These are phyloP conservation scores for Phylloporus sp. DNA, from an alignment of 768 basidiomycete genomes.

Conservation along the genomic window DNA sequence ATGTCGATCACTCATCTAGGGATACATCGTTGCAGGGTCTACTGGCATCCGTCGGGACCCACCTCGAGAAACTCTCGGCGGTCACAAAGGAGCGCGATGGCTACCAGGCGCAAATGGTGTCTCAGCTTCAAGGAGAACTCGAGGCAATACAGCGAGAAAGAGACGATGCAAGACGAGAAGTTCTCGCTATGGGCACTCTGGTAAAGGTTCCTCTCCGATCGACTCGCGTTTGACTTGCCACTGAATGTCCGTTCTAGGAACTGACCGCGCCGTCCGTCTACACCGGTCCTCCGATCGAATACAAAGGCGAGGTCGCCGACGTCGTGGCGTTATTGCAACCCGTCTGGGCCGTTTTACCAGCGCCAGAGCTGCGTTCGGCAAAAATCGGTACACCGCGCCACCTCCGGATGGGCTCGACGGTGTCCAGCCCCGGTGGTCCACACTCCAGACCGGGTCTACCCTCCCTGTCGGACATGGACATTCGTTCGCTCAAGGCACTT, in stretches of 20 bases:
- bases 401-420: constrained; percentile 47
- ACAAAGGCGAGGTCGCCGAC: constrained; percentile 45
- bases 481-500: constrained; percentile 78
- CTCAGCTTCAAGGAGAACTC: constrained; percentile 53
- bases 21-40: constrained; percentile 50
- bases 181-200: constrained; percentile 36
- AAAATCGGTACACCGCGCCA: constrained; percentile 49
- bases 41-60: constrained; percentile 44
- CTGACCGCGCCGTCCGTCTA: constrained; percentile 20
- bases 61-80: constrained; percentile 47
- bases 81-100: constrained; percentile 42
- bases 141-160: constrained; percentile 51
- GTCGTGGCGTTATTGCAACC: constrained; percentile 63
- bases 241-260: constrained; percentile 19
- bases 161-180: constrained; percentile 45
- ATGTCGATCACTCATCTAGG: constrained; percentile 47
- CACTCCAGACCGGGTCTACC: constrained; percentile 30
- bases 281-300: constrained; percentile 27
- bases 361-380: constrained; percentile 74
- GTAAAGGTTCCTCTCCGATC: constrained; percentile 31
- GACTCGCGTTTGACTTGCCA: neutral
- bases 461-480: constrained; percentile 81
- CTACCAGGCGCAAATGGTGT: constrained; percentile 45
- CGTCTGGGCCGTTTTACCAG: constrained; percentile 80
- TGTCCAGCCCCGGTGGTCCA: constrained; percentile 30